Evolutionary conservation across 2,329 filamentous ascomycete species (phyloP).

Genomic region (Ophiostoma angusticollis): DNA sequence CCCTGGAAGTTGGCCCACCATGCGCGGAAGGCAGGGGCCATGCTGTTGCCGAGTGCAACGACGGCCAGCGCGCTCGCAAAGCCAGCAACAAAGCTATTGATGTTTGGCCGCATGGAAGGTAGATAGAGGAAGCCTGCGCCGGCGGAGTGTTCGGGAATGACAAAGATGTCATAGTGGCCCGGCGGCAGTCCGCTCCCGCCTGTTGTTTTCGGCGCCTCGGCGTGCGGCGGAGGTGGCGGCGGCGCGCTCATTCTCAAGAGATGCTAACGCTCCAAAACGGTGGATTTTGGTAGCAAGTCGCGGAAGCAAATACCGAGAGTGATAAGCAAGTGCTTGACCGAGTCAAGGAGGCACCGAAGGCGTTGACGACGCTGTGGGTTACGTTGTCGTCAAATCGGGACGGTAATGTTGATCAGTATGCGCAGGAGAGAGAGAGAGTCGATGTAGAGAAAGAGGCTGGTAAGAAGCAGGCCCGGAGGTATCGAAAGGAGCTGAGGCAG

Average conservation of each 20-base stretch:
- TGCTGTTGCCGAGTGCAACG: slow-evolving; percentile 57
- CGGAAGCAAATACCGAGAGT: not conserved
- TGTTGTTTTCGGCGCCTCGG: slow-evolving; percentile 58
- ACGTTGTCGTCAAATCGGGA: not conserved
- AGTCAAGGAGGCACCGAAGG: slow-evolving; percentile 2
- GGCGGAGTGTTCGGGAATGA: slow-evolving; percentile 83
- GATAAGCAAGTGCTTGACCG: slow-evolving; percentile 6
- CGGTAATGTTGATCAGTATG: too few relatives aligned
- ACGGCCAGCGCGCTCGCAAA: slow-evolving; percentile 63
- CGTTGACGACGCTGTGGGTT: not conserved
- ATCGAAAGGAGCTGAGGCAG: not conserved
- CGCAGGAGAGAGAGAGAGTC: too few relatives aligned
- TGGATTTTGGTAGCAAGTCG: not conserved
- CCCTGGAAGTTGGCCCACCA: slow-evolving; percentile 63
- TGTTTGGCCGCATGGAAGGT: slow-evolving; percentile 73
- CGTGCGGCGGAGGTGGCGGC: slow-evolving; percentile 79
- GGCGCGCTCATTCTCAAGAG: slow-evolving; percentile 38
- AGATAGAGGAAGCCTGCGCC: slow-evolving; percentile 87
- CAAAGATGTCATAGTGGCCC: slow-evolving; percentile 94
- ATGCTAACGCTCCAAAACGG: slow-evolving; percentile 12
- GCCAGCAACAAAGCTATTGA: slow-evolving; percentile 84
- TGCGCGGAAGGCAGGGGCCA: slow-evolving; percentile 58
- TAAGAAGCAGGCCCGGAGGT: too few relatives aligned
- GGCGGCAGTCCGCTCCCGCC: slow-evolving; percentile 50
- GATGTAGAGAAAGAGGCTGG: too few relatives aligned